phyloP scores from a whole-genome alignment of 202 grass and related monocot species.

The Zizania palustris region DNA sequence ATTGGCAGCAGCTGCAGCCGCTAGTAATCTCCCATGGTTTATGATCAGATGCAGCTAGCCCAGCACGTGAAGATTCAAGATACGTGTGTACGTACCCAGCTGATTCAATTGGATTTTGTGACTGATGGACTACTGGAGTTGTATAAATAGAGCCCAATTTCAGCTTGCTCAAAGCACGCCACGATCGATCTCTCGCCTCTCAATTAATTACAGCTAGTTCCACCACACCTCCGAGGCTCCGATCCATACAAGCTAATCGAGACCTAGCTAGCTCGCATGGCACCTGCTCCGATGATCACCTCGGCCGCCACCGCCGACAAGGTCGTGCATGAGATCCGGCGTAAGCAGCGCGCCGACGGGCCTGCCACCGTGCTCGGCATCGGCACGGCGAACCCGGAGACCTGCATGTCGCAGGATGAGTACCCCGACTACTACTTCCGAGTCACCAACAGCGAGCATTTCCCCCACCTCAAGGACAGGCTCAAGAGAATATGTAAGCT shows the following conservation, averaged over 20 bases:
- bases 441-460: conserved; percentile 38
- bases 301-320: neutral
- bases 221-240: too few relatives aligned
- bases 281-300: neutral
- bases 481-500: conserved; percentile 39
- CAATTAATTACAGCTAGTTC: too few relatives aligned
- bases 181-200: neutral
- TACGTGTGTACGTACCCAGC: neutral
- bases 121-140: neutral
- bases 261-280: neutral
- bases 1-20: neutral
- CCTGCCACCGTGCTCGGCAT: conserved; percentile 34
- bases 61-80: neutral
- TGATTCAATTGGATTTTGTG: neutral
- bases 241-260: too few relatives aligned
- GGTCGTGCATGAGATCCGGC: conserved; percentile 19
- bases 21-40: neutral
- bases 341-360: conserved; percentile 23
- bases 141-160: neutral
- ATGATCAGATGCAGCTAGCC: neutral
- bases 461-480: conserved; percentile 36
- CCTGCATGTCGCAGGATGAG: conserved; percentile 41
- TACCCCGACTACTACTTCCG: conserved; percentile 50
- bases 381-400: conserved; percentile 44
- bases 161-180: neutral